Evolutionary conservation across 1,284 basidiomycete genomes (phyloP), one percentile per base, ranked within the genome.

Genomic region (Pyrrhoderma lamaoense): DNA sequence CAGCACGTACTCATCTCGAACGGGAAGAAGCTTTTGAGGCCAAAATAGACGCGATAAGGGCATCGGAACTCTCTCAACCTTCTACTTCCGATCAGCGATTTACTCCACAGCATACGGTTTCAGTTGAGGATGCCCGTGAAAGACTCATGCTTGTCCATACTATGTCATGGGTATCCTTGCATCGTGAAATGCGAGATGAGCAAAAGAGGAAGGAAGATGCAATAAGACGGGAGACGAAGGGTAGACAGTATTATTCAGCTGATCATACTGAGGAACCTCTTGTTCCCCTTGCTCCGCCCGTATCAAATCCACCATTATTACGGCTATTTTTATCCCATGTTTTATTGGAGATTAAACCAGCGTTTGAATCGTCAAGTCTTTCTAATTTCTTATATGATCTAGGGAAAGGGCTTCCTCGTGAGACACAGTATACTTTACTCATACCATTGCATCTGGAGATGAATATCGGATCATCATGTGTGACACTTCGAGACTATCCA

Each of bases 401-500:
- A 56, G 90, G 90, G 16, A 66, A 67, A 51, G 85, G 85, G 7
- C 65, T 93, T 42, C 91, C 90, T 1, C 70, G 66, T 37, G 78
- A 88, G 54, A 85, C 84, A 0, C 62, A 79, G 57, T 97, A 86
- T 64, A 85, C 89, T 9, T 72, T 97, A 25, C 74, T 97, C 54
- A 67, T 97, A 3, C 94, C 95, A 1, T 67, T 97, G 59, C 85
- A 93, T 61, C 66, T 98, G 35, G 73, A 77, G 22, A 82, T 91
- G 70, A 73, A 80, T 8, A 73, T 92, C 56, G 73, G 75, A 1
- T 78, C 82, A 22, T 68, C 84, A 35, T 74, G 76, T 44, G 68
- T 85, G 40, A 75, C 77, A 2, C 72, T 95, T 18, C 85, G 95
- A 39, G 93, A 97, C 67, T 87, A 89, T 64, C 85, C 87, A 7